Conservation (phyloP, 768 basidiomycete species). For the Tephrocybe sp. region DNA sequence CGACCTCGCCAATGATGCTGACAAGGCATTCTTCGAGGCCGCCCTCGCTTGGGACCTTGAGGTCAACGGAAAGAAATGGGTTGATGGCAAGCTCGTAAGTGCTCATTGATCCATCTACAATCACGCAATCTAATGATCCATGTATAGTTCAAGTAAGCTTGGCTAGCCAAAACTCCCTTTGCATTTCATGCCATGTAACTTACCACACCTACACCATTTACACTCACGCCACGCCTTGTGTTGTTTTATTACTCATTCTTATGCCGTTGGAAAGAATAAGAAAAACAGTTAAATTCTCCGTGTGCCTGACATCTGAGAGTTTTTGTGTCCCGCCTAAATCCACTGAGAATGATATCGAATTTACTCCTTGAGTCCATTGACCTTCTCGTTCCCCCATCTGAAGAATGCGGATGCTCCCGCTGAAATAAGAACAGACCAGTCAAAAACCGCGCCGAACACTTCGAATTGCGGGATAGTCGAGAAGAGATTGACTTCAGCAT, state of each 20-base stretch:
- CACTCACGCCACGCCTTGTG: background rate
- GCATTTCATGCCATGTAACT: constrained; percentile 2
- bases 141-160: constrained; percentile 34
- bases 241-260: constrained; percentile 8
- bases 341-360: no score
- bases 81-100: constrained; percentile 87
- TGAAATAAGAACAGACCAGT: constrained; percentile 68
- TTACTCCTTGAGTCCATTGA: constrained; percentile 31
- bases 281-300: constrained; percentile 1
- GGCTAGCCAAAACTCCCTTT: background rate
- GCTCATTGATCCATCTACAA: background rate
- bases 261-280: constrained; percentile 1
- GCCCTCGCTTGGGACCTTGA: constrained; percentile 93
- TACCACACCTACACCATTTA: background rate
- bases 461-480: constrained; percentile 72
- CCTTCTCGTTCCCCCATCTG: constrained; percentile 57
- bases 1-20: constrained; percentile 67
- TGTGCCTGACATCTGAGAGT: no score
- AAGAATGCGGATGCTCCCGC: constrained; percentile 45
- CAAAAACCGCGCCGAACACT: constrained; percentile 73
- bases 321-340: no score
- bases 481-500: constrained; percentile 51
- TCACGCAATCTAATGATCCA: constrained; percentile 2
- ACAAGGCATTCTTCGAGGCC: constrained; percentile 90
- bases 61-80: constrained; percentile 77